Conservation (phyloP, 371 early-diverging fungal genomes). For the Mucor racemosus region DNA sequence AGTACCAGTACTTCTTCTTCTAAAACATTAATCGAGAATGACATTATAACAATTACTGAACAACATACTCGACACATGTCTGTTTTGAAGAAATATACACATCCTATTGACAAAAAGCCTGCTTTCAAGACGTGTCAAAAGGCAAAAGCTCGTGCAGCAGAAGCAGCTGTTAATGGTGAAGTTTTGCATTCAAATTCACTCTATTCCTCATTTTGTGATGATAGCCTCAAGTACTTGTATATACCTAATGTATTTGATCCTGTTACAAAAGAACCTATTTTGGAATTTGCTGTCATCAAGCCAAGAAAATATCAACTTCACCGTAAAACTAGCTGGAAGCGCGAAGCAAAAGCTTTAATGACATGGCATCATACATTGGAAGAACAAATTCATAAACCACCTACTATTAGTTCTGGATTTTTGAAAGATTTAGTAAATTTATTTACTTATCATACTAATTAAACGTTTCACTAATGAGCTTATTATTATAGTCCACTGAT, state of each 20-base stretch:
- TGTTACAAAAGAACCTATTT: constrained; percentile 19
- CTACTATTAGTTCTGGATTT: not conserved
- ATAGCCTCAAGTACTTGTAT: constrained; percentile 24
- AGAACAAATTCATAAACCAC: not conserved
- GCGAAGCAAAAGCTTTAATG: constrained; percentile 39
- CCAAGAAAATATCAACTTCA: constrained; percentile 30
- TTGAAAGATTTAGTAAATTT: constrained; percentile 1
- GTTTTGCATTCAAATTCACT: not conserved
- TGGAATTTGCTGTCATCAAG: constrained; percentile 27
- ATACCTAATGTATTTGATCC: constrained; percentile 35
- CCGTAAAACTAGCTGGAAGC: constrained; percentile 31
- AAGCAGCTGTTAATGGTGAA: constrained; percentile 24
- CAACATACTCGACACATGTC: constrained; percentile 21
- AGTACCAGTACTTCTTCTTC: not conserved
- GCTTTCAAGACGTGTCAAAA: constrained; percentile 25
- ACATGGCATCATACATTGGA: constrained; percentile 39
- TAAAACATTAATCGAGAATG: constrained; percentile 18
- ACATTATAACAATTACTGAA: constrained; percentile 24
- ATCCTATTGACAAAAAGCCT: constrained; percentile 19
- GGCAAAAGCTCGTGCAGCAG: constrained; percentile 20
- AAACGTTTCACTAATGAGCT: too few relatives aligned
- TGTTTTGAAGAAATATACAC: constrained; percentile 17
- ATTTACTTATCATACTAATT: not conserved
- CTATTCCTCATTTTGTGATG: constrained; percentile 19
- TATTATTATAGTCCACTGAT: constrained; percentile 11